A percentile compares a stretch with the other conserved stretches of the same genome.
phyloP scores from a whole-genome alignment of 2,329 filamentous ascomycete genomes.

The Scedosporium apiospermum region DNA sequence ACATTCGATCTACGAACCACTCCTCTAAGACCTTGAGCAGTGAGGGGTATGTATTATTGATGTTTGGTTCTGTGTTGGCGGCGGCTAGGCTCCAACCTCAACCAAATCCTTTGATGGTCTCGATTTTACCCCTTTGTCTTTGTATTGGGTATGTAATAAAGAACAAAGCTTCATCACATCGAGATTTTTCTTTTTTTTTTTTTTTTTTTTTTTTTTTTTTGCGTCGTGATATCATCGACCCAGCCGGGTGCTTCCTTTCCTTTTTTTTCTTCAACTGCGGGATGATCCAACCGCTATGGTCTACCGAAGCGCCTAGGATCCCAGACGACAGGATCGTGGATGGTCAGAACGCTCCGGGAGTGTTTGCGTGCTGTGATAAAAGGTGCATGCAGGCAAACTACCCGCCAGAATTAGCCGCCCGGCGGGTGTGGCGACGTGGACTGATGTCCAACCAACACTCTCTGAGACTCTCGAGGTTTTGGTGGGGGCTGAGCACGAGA shows the following conservation, averaged over 20 bases:
- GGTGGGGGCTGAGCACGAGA: background rate
- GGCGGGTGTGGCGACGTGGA: background rate
- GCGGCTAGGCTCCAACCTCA: background rate
- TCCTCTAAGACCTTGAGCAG: background rate
- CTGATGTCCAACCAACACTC: conserved; percentile 4
- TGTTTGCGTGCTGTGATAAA: background rate
- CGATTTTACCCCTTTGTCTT: no score
- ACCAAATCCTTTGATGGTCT: no score
- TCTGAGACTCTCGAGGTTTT: background rate
- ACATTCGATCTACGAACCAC: background rate
- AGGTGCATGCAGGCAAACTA: background rate
- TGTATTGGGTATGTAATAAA: no score
- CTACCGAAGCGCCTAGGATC: background rate
- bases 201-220: no score
- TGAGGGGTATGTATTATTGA: background rate
- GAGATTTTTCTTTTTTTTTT: no score
- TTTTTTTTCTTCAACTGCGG: background rate
- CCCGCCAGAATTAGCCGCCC: conserved; percentile 7
- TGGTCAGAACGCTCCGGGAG: background rate
- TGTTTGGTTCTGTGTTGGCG: background rate
- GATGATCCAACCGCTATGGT: background rate
- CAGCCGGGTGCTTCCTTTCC: no score
- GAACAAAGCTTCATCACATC: no score
- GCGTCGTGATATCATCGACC: no score
- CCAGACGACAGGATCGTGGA: background rate